Evolutionary conservation across 306 rosid genomes (phyloP).

Genomic region (Cercis canadensis): DNA sequence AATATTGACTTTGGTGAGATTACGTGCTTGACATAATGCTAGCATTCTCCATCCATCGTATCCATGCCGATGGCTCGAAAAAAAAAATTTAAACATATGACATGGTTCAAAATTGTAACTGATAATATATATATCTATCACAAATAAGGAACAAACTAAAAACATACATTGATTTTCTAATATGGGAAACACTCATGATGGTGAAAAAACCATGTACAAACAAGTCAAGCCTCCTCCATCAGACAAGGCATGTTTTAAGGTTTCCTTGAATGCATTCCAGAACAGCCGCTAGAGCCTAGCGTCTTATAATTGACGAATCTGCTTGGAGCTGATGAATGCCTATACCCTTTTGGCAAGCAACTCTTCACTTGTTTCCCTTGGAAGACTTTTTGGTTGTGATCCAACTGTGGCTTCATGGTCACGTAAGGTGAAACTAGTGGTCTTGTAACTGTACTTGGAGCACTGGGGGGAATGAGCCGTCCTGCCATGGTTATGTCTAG

Average conservation of each 20-base stretch:
- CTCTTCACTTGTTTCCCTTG: slow-evolving; percentile 57
- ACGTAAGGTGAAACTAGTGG: slow-evolving; percentile 57
- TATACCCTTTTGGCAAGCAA: slow-evolving; percentile 76
- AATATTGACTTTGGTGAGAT: not conserved
- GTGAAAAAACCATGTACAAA: slow-evolving; percentile 51
- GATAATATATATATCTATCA: slow-evolving; percentile 23
- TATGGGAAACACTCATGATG: slow-evolving; percentile 6
- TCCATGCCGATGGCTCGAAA: not conserved
- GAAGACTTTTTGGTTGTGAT: slow-evolving; percentile 49
- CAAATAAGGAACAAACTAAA: slow-evolving; percentile 18
- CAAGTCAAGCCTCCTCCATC: slow-evolving; percentile 7
- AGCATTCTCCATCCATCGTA: slow-evolving; percentile 1
- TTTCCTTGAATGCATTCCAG: slow-evolving; percentile 43
- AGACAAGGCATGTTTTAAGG: slow-evolving; percentile 43
- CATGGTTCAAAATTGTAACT: slow-evolving; percentile 40
- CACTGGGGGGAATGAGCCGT: slow-evolving; percentile 73
- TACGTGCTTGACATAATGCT: not conserved
- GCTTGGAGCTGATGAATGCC: slow-evolving; percentile 78
- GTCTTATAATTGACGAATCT: slow-evolving; percentile 67
- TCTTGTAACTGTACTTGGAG: slow-evolving; percentile 80
- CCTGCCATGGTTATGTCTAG: slow-evolving; percentile 52
- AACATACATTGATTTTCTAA: slow-evolving; percentile 4
- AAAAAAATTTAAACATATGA: slow-evolving; percentile 20
- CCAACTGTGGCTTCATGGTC: slow-evolving; percentile 50
- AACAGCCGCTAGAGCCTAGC: slow-evolving; percentile 53